Conservation (phyloP, 768 basidiomycete genomes). For the Lactifluus pinguis region DNA sequence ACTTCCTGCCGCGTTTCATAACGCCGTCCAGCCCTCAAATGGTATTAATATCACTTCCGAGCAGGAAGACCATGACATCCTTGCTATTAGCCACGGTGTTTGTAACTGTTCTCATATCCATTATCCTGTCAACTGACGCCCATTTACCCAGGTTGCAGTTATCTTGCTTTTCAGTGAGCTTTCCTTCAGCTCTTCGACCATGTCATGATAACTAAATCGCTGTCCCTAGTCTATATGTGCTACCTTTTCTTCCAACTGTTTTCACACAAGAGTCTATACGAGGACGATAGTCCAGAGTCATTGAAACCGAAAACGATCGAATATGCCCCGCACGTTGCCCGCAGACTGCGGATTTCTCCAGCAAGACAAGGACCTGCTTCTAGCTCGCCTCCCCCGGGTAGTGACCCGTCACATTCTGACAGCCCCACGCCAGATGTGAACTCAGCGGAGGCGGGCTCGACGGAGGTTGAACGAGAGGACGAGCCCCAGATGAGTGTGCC, state of each 20-base stretch:
- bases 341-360: background rate
- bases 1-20: constrained; percentile 73
- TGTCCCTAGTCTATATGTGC: constrained; percentile 37
- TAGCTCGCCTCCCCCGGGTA: background rate
- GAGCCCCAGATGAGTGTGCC: constrained; percentile 29
- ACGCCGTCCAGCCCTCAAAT: constrained; percentile 30
- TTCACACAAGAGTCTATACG: constrained; percentile 46
- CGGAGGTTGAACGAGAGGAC: constrained; percentile 23
- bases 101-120: constrained; percentile 18
- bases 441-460: constrained; percentile 10
- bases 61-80: constrained; percentile 34
- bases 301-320: background rate
- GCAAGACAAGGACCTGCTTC: background rate
- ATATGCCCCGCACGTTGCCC: background rate
- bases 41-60: constrained; percentile 21
- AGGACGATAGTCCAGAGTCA: constrained; percentile 23
- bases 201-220: background rate
- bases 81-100: constrained; percentile 46
- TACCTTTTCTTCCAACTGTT: constrained; percentile 50
- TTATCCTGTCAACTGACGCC: background rate
- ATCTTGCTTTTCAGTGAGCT: constrained; percentile 44
- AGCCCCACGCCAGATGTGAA: background rate
- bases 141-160: constrained; percentile 34
- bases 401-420: background rate
- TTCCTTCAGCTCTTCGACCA: background rate